Conservation (phyloP, 805 yeast genomes). For the Ogataea sp. region DNA sequence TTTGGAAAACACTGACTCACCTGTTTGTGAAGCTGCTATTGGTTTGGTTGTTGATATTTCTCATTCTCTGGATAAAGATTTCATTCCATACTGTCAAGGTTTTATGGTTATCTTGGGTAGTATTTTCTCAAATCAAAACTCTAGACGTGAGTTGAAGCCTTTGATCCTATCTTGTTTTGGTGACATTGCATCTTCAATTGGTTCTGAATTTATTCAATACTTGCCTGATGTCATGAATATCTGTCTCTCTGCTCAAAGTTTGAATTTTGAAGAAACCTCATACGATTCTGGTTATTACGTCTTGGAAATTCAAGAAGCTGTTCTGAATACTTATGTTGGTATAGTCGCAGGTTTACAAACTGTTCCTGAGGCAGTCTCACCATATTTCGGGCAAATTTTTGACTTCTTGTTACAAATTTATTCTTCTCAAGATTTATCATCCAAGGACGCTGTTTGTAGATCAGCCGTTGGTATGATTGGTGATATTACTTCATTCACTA, state of each 20-base stretch:
- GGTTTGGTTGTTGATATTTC: conserved; percentile 93
- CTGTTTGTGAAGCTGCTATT: conserved; percentile 82
- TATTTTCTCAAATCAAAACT: conserved; percentile 55
- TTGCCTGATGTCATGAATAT: conserved; percentile 73
- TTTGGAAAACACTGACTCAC: conserved; percentile 72
- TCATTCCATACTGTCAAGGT: conserved; percentile 68
- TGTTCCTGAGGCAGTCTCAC: conserved; percentile 54
- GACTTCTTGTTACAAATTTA: conserved; percentile 55
- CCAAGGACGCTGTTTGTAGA: conserved; percentile 66
- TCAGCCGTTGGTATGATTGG: conserved; percentile 88
- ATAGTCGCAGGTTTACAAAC: conserved; percentile 83
- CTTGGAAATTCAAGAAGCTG: conserved; percentile 68
- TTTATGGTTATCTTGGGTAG: conserved; percentile 80
- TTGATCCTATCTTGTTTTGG: conserved; percentile 89
- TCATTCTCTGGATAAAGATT: conserved; percentile 71
- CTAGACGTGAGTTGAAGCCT: conserved; percentile 79
- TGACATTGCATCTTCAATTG: conserved; percentile 87
- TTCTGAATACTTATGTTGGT: conserved; percentile 94
- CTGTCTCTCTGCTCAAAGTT: conserved; percentile 55
- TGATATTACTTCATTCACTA: conserved; percentile 86
- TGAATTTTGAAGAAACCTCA: conserved; percentile 58
- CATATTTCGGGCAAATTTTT: conserved; percentile 64
- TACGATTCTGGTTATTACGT: conserved; percentile 74
- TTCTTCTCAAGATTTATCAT: conserved; percentile 49
- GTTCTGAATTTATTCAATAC: conserved; percentile 67